phyloP scores from a whole-genome alignment of 352 stramenopile species.

The Phytophthora hybrid region DNA sequence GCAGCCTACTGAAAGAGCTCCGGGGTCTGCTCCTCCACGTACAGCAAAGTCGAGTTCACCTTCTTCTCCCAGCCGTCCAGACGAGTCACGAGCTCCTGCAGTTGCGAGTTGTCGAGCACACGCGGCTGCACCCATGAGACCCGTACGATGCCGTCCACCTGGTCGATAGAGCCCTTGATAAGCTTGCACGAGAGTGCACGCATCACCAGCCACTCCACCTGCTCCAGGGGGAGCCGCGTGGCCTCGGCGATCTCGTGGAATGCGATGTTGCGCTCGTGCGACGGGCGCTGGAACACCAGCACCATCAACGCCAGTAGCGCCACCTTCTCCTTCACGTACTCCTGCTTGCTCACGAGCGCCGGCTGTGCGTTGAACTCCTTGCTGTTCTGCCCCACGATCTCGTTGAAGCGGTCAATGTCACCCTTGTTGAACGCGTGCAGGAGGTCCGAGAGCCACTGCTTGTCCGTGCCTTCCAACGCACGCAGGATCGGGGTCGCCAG shows the following conservation, averaged over 20 bases:
- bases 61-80: conserved; percentile 85
- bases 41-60: conserved; percentile 85
- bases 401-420: conserved; percentile 96
- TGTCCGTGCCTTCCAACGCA: conserved; percentile 89
- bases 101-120: conserved; percentile 83
- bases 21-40: conserved; percentile 88
- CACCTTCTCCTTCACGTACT: conserved; percentile 98
- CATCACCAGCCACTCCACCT: conserved; percentile 99
- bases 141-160: conserved; percentile 94
- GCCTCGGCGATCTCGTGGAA: conserved; percentile 95
- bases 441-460: conserved; percentile 96
- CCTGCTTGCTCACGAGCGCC: conserved; percentile 93
- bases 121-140: conserved; percentile 96
- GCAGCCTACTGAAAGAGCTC: conserved; percentile 83
- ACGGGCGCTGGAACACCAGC: conserved; percentile 96
- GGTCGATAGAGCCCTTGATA: conserved; percentile 94
- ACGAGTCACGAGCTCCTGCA: conserved; percentile 76
- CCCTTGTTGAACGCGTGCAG: conserved; percentile 95
- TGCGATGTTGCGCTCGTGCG: conserved; percentile 93
- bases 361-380: conserved; percentile 91
- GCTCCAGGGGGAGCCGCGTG: conserved; percentile 84
- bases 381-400: conserved; percentile 76
- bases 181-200: conserved; percentile 95
- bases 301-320: conserved; percentile 97
- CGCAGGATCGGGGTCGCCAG: conserved; percentile 94